Evolutionary conservation across 2,329 filamentous ascomycete species (phyloP), one percentile per base, ranked within the genome.

Genomic region (Aspergillus neotritici): DNA sequence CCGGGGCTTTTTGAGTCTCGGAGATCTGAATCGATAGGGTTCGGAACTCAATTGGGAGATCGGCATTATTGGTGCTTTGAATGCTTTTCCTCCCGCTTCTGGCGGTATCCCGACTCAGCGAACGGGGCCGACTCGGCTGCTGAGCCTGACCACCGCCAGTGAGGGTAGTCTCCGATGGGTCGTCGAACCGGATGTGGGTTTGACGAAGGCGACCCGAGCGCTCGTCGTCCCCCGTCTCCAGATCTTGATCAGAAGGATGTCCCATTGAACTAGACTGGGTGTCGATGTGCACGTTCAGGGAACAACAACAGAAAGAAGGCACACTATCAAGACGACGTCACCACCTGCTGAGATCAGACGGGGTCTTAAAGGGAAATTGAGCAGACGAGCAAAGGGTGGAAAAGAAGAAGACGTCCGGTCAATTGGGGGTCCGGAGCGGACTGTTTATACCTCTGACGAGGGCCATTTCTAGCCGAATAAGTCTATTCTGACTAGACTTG

Each of bases 1-100:
- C 60, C 11, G 57, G 52, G 17, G 50, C 53, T 29, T 56, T 57
- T 40, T 67, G 63, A 7, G 66, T 66, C 38, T 68, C 64, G 7
- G 63, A 63, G 17, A 69, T 59, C 14, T 67, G 58, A 36, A 67
- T 60, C 4, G 66, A 67, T 16, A 69, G 54, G 5, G 65, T 68
- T 28, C 65, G 62, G 28, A 65, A 65, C 41, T 65, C 62, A 40
- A 66, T 65, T 2, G 61, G 62, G 13, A 66, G 52, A 2, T 58
- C 60, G 13, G 55, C 47, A 31, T 47, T 52, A 31, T 17, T 35
- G 28, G 47, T 46, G 42, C 34, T 50, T 44, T 2, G 46, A 52
- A 5, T 50, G 33, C 34, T 50, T 53, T 17, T 52, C 45, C 43
- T 50, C 47, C 15, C 46, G 31, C 4, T 57, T 31, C 25, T 47